phyloP scores from a whole-genome alignment of 2,329 filamentous ascomycete species.

The Myriosclerotinia duriaeana region DNA sequence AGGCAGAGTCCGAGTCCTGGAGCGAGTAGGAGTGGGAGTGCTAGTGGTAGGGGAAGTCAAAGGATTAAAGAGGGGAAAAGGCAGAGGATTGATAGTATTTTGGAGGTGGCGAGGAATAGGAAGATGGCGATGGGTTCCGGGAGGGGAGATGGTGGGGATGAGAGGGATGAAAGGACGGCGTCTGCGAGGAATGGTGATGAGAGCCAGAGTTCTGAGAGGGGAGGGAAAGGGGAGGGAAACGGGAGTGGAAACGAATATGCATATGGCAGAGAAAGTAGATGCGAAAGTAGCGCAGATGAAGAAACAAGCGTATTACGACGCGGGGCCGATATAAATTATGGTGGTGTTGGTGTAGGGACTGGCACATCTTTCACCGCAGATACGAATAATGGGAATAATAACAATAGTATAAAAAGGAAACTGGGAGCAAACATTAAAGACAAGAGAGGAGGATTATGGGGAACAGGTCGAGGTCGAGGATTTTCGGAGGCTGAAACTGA shows the following conservation, averaged over 20 bases:
- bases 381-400: neutral
- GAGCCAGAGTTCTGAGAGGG: neutral
- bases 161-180: neutral
- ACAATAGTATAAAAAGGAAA: neutral
- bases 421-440: neutral
- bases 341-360: neutral
- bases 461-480: neutral
- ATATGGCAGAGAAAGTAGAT: conserved; percentile 4
- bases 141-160: neutral
- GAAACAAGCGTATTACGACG: conserved; percentile 43
- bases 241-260: conserved; percentile 3
- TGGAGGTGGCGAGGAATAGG: conserved; percentile 33
- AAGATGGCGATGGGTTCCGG: conserved; percentile 23
- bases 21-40: neutral
- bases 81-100: conserved; percentile 33
- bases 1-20: neutral
- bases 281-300: conserved; percentile 41
- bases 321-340: conserved; percentile 3
- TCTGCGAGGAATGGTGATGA: neutral
- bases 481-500: neutral
- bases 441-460: neutral
- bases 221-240: too few species aligned
- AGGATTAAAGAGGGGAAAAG: conserved; percentile 1
- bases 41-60: neutral
- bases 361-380: neutral